These are phyloP conservation scores for Malus domestica DNA, from an alignment of 306 rosid species.

Conservation along the genomic window ASM211411v1 NC_041800.1:4631501-4632000, in stretches of 20 bases:
- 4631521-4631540: constrained; percentile 27
- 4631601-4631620: background rate
- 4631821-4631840: background rate
- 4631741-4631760: background rate
- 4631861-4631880: background rate
- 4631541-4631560: background rate
- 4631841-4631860: background rate
- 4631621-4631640: background rate
- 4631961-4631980: background rate
- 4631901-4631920: background rate
- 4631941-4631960: background rate
- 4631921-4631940: background rate
- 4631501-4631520: constrained; percentile 16
- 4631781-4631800: background rate
- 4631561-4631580: background rate
- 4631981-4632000: background rate
- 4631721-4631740: background rate
- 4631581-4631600: background rate
- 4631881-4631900: background rate
- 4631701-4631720: background rate
- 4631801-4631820: background rate
- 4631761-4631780: background rate
- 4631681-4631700: background rate
- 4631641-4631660: background rate
- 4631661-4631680: background rate